Evolutionary conservation across 495 filamentous ascomycete genomes (phyloP).

Genomic region (Schizothecium vesticola): DNA sequence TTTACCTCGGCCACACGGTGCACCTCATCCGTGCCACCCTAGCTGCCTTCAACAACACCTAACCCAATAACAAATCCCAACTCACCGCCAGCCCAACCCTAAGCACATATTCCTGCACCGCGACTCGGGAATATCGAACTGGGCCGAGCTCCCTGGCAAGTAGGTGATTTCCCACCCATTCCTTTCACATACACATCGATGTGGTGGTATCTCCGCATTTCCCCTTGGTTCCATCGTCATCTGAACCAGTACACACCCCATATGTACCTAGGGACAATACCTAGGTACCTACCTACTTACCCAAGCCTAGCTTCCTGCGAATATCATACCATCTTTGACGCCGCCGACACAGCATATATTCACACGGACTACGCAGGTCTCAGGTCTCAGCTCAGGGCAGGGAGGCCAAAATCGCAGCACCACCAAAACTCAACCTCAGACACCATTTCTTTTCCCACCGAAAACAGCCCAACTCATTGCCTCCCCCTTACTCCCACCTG

Average conservation of each 20-base stretch:
- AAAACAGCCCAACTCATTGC: background rate
- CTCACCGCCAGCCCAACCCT: background rate
- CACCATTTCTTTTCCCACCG: background rate
- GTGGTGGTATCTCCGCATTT: no score
- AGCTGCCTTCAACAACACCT: background rate
- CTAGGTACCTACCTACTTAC: background rate
- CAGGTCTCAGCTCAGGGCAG: background rate
- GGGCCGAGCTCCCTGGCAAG: background rate
- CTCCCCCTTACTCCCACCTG: background rate
- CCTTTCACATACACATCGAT: background rate
- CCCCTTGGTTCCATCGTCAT: no score
- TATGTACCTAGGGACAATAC: no score
- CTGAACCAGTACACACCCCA: background rate
- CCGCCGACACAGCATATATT: background rate
- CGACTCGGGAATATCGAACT: background rate
- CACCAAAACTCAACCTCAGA: background rate
- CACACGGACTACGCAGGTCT: background rate
- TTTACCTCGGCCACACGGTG: conserved; percentile 1
- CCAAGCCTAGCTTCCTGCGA: background rate
- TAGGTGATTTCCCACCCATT: background rate
- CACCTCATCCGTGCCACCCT: conserved; percentile 1
- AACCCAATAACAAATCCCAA: background rate
- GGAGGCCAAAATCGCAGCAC: no score
- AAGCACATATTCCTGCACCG: background rate
- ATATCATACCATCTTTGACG: background rate